These are phyloP conservation scores for Kwoniella mangroviensis DNA, from an alignment of 768 basidiomycete species.

Conservation along the genomic window DNA sequence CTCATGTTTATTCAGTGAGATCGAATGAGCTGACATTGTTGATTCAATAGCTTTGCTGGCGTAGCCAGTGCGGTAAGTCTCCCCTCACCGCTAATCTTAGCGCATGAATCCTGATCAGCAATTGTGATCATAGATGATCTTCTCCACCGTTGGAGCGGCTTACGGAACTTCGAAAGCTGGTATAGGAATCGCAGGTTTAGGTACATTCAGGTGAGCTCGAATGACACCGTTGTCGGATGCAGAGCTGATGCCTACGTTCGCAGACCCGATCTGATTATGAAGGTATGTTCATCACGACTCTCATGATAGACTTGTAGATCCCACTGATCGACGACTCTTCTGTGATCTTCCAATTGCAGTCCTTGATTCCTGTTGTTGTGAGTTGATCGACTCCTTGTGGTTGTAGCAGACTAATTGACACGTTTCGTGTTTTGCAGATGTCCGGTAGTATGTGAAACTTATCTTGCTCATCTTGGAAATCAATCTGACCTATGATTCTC, in stretches of 20 bases:
- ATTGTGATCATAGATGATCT: constrained; percentile 73
- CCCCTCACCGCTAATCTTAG: background rate
- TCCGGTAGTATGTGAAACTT: constrained; percentile 67
- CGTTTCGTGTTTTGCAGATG: constrained; percentile 62
- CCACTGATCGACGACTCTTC: background rate
- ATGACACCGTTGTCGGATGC: background rate
- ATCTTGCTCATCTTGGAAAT: background rate
- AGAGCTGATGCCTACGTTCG: background rate
- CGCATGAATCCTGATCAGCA: background rate
- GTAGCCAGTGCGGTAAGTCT: constrained; percentile 84
- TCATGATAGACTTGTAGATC: constrained; percentile 2
- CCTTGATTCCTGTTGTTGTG: constrained; percentile 86
- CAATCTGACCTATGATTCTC: background rate
- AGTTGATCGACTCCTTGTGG: constrained; percentile 23
- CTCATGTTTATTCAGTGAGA: background rate
- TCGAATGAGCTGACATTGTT: constrained; percentile 17
- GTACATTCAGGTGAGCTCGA: constrained; percentile 68
- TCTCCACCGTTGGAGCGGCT: constrained; percentile 89
- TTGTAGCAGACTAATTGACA: no score
- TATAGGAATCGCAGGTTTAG: constrained; percentile 93
- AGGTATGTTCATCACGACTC: constrained; percentile 62
- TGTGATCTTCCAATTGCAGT: constrained; percentile 62
- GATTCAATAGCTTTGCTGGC: constrained; percentile 70
- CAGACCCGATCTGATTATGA: constrained; percentile 94
- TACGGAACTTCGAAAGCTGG: constrained; percentile 96